phyloP scores from a whole-genome alignment of 1,284 basidiomycete species.

The Austroboletus rostrupii region DNA sequence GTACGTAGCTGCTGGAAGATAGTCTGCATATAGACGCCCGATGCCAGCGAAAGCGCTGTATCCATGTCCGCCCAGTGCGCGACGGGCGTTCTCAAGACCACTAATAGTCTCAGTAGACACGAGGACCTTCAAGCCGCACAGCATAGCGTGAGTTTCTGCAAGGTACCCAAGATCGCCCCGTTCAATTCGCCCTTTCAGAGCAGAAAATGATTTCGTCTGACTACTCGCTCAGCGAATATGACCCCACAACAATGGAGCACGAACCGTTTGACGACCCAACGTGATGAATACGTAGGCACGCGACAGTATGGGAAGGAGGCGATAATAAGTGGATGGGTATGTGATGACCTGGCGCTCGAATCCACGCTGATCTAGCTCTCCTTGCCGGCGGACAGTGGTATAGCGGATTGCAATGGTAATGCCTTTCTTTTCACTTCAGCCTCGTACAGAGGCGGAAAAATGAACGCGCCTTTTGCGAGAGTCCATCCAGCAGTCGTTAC shows the following conservation, averaged over 20 bases:
- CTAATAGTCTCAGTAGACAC: slow-evolving; percentile 51
- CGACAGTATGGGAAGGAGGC: slow-evolving; percentile 67
- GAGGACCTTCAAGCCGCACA: slow-evolving; percentile 68
- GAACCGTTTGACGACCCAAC: slow-evolving; percentile 60
- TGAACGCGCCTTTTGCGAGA: slow-evolving; percentile 50
- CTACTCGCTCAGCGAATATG: background rate
- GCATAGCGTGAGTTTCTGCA: slow-evolving; percentile 69
- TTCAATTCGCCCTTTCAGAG: slow-evolving; percentile 48
- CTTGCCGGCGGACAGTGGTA: slow-evolving; percentile 69
- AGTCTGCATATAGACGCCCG: slow-evolving; percentile 61
- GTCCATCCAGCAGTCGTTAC: slow-evolving; percentile 55
- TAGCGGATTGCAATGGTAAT: slow-evolving; percentile 75
- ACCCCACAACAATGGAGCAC: slow-evolving; percentile 13
- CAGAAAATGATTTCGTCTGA: slow-evolving; percentile 48
- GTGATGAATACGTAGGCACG: slow-evolving; percentile 70
- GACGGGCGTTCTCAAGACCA: slow-evolving; percentile 65
- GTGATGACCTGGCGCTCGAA: slow-evolving; percentile 64
- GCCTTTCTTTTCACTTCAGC: slow-evolving; percentile 36
- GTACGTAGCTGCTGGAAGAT: slow-evolving; percentile 63
- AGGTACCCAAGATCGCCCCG: slow-evolving; percentile 56
- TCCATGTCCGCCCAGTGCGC: slow-evolving; percentile 77
- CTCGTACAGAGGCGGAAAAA: background rate
- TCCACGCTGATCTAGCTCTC: slow-evolving; percentile 46
- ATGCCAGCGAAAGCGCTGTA: slow-evolving; percentile 69
- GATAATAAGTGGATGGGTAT: slow-evolving; percentile 68